Base-by-base conservation (phyloP, 2,329 filamentous ascomycete species). In the Penicillium sp. region DNA sequence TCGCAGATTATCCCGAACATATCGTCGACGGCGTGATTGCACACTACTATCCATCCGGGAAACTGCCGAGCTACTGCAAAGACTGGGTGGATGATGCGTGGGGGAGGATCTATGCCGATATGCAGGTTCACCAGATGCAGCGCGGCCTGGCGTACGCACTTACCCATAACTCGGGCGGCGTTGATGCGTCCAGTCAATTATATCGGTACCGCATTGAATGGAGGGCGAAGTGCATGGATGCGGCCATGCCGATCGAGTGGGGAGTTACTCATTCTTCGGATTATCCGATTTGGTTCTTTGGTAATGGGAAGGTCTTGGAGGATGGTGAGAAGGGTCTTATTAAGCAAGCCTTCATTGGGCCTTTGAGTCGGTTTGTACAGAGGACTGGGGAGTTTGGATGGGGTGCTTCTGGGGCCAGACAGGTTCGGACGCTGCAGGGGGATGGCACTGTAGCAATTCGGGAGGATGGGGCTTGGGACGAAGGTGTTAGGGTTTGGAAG, bases 231-330 rank as follows among this genome's bases (percentile, higher is more conserved):
- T 81, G 79, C 54, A 75, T 77, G 3, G 77, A 80, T 43, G 57
- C 61, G 5, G 58, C 60, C 3, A 62, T 77, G 9, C 80, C 81
- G 1, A 67, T 65, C 1, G 70, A 75, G 39, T 84, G 79, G 77
- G 81, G 79, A 2, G 81, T 81, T 2, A 84, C 81, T 14, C 83
- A 85, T 62, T 75, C 75, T 0, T 79, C 79, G 0, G 82, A 85
- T 57, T 73, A 79, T 62, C 69, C 74, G 5, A 77, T 84, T 29
- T 85, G 83, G 83, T 81, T 83, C 53, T 84, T 77, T 76, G 83
- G 82, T 0, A 76, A 79, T 58, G 79, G 77, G 1, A 69, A 68
- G 4, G 54, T 61, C 0, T 53, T 84, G 48, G 73, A 67, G 6
- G 64, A 65, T 0, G 59, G 65, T 8, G 82, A 85, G 66, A 81